Base-by-base conservation (phyloP, 164 flowering plant species). In the Brasenia schreberi region DNA sequence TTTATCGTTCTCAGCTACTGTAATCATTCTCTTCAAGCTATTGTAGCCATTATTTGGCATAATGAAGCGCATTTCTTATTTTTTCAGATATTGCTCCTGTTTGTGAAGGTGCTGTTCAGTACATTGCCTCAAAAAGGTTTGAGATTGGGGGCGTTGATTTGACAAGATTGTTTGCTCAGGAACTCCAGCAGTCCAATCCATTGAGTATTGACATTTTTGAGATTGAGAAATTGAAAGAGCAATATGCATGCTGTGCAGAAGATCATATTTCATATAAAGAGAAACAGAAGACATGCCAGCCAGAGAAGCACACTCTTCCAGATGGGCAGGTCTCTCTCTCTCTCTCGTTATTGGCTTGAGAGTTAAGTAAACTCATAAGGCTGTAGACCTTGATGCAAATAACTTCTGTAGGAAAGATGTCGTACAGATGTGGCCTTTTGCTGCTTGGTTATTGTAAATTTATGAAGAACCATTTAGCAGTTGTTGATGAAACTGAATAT, bases 21-120 rank as follows among this genome's bases (percentile, higher is more conserved):
- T 9, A 49, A 9, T 49, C 10, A 18, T 3, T 23, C 42, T 19
- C 1, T 18, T 9, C 19, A 9, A 43, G 27, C 18, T 63, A 59
- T 67, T 44, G 5, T 19, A 52, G 23, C 43, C 23, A 10, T 65
- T 65, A 17, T 56, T 44, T 42, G 9, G n/a, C 4, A 61, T 61
- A 61, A 18, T 1, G n/a, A 61, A 61, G 12, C 18, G 9, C 56
- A 11, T 11, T 4, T 73, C 58, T 68, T 42, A 62, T 58, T n/a
- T 73, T 68, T 67, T 69, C 85, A 95, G 99, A 95, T 88, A 90
- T 95, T 78, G 99, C 99, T 60, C 93, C 99, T 64, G 97, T 95
- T 18, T 85, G 80, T 78, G 99, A 95, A 88, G 99, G 99, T 71
- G 99, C 99, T 45, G 99, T 95, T 82, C 97, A 95, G 74, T 97